Evolutionary conservation across 805 yeast species (phyloP).

Genomic region (Groenewaldozyma salmanticensis): DNA sequence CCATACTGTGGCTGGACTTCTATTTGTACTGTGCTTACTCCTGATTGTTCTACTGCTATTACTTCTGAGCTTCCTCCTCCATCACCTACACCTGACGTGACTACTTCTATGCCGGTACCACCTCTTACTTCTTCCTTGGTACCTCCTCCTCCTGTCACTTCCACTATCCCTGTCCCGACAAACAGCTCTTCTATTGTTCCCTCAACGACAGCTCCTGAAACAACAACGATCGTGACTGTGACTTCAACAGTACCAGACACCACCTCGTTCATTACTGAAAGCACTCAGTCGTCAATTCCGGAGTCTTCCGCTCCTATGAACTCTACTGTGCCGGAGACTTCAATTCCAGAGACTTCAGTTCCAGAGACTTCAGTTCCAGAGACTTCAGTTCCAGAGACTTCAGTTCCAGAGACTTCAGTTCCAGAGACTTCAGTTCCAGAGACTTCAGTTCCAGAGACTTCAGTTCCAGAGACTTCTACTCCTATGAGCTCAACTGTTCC

Average conservation of each 20-base stretch:
- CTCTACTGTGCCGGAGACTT: background rate
- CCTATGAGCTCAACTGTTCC: background rate
- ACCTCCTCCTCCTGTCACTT: constrained; percentile 9
- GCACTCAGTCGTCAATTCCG: constrained; percentile 1
- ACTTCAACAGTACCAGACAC: background rate
- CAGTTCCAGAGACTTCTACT: constrained; percentile 3
- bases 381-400: background rate
- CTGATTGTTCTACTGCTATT: constrained; percentile 13
- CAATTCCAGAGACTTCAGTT: background rate
- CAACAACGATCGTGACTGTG: constrained; percentile 4
- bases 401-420: background rate
- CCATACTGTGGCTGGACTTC: constrained; percentile 42
- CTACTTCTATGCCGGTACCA: constrained; percentile 9
- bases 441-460: background rate
- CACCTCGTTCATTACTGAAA: background rate
- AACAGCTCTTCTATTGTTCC: constrained; percentile 7
- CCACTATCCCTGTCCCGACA: constrained; percentile 7
- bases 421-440: background rate
- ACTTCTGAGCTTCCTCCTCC: constrained; percentile 8
- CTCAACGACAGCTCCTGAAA: constrained; percentile 5
- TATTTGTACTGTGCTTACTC: constrained; percentile 17
- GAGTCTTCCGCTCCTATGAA: constrained; percentile 2
- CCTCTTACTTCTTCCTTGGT: constrained; percentile 12
- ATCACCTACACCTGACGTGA: constrained; percentile 16
- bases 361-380: background rate